Evolutionary conservation across 2,329 filamentous ascomycete genomes (phyloP).

Genomic region (Mycosphaerella sp.): DNA sequence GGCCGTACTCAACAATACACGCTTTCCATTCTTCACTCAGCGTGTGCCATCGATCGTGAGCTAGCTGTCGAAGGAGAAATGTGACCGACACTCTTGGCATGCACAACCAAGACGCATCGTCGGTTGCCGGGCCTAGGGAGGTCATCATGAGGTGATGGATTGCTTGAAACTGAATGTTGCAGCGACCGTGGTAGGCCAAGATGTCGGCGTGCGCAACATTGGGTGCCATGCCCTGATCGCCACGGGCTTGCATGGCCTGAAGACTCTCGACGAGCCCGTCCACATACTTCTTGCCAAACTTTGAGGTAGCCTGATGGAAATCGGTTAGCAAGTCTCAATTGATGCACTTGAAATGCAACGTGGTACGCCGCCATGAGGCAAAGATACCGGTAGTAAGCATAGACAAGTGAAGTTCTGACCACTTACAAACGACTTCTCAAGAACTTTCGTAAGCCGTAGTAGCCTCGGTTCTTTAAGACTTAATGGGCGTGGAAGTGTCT

Average conservation of each 20-base stretch:
- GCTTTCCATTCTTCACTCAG: constrained; percentile 3
- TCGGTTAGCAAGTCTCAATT: background rate
- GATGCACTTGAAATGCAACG: background rate
- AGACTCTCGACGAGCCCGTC: constrained; percentile 10
- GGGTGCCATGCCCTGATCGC: background rate
- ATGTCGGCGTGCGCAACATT: background rate
- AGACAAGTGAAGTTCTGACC: too few relatives aligned
- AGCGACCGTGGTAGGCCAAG: background rate
- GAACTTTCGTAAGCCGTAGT: background rate
- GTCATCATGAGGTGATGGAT: background rate
- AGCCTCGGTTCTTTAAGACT: background rate
- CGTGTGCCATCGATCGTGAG: constrained; percentile 4
- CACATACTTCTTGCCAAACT: constrained; percentile 8
- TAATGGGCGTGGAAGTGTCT: background rate
- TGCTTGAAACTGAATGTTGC: background rate
- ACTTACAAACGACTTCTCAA: background rate
- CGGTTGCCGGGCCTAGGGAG: background rate
- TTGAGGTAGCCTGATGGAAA: background rate
- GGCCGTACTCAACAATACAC: constrained; percentile 41
- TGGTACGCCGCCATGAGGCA: too few relatives aligned
- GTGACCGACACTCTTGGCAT: constrained; percentile 2
- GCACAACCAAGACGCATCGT: background rate
- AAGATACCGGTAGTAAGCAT: background rate
- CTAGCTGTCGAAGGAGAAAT: constrained; percentile 7
- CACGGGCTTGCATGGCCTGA: background rate